Evolutionary conservation across 1,284 basidiomycete species (phyloP), one percentile per base, ranked within the genome.

Genomic region (Peniophora sp.): DNA sequence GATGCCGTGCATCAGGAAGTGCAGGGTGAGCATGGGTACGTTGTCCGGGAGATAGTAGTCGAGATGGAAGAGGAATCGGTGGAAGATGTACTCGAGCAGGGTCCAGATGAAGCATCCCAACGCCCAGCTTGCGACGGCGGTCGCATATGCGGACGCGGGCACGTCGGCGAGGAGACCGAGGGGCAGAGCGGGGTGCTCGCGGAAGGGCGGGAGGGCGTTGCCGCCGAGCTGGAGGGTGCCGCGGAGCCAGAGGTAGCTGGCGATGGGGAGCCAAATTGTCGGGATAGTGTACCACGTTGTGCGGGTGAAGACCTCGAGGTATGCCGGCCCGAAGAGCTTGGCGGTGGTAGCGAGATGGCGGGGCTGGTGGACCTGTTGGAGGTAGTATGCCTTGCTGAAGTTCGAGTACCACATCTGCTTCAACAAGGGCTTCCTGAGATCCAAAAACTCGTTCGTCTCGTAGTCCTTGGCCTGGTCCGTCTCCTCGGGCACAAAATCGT

Each of bases 11-110:
- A 95, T 75, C 60, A 94, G 67, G 71, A 99, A 99, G 68, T 99
- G 96, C 34, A 98, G 66, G 47, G 84, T 83, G 60, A 99, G 74
- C 65, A 88, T 91, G 53, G 75, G 69, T 18, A 88, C 86, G 52
- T 73, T 75, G 67, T 98, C 96, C 5, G 96, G 97, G 14, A 99
- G 78, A 59, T 79, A 65, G n/a, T 84, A 73, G 67, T 99, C 97
- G 59, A 99, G 73, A 70, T 99, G 97, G 83, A 99, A 99, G 49
- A 99, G 72, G 81, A 97, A 98, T 27, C 96, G 87, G 70, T 99
- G 97, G 62, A 99, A 70, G n/a, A 73, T 70, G 67, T 99, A 99
- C 68, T 99, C 97, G 66, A 99, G 73, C 54, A 98, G 66, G 0
- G 96, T 98, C 96, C 96, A 99, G 58, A 97, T 76, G 48, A 97